Percentiles rank a stretch among this genome's conserved stretches.
phyloP scores from a whole-genome alignment of 495 filamentous ascomycete genomes.

The Penicillium lagena region DNA sequence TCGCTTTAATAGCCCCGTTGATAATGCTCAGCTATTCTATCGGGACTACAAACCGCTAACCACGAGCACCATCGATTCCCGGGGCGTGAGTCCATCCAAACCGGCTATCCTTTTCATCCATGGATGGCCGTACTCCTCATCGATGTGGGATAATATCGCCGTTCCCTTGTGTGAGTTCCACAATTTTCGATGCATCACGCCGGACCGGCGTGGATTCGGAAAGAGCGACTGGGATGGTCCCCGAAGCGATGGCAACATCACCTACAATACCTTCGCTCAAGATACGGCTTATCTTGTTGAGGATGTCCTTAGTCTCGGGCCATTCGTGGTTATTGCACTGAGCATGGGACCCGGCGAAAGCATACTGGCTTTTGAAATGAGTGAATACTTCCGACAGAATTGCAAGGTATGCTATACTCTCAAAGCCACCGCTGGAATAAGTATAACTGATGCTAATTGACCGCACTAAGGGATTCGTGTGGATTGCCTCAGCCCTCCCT shows the following conservation, averaged over 20 bases:
- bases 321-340: slow-evolving; percentile 13
- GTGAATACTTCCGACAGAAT: not conserved
- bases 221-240: slow-evolving; percentile 14
- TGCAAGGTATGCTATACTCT: slow-evolving; percentile 1
- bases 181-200: slow-evolving; percentile 14
- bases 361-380: slow-evolving; percentile 6
- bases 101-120: slow-evolving; percentile 21
- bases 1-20: slow-evolving; percentile 2
- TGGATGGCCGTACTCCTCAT: slow-evolving; percentile 24
- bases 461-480: too few species aligned
- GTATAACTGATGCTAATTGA: too few species aligned
- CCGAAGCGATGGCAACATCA: slow-evolving; percentile 5
- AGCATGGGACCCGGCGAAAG: slow-evolving; percentile 19
- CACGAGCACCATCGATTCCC: not conserved
- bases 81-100: not conserved
- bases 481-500: too few species aligned
- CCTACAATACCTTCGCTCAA: slow-evolving; percentile 15
- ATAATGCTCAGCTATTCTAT: slow-evolving; percentile 7
- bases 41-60: slow-evolving; percentile 2
- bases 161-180: slow-evolving; percentile 17
- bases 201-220: slow-evolving; percentile 24
- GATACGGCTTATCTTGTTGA: slow-evolving; percentile 3
- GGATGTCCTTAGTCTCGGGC: slow-evolving; percentile 1
- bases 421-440: too few species aligned
- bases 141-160: slow-evolving; percentile 20